Conservation (phyloP, 345 rosid species). For the Euphorbia lathyris region DNA sequence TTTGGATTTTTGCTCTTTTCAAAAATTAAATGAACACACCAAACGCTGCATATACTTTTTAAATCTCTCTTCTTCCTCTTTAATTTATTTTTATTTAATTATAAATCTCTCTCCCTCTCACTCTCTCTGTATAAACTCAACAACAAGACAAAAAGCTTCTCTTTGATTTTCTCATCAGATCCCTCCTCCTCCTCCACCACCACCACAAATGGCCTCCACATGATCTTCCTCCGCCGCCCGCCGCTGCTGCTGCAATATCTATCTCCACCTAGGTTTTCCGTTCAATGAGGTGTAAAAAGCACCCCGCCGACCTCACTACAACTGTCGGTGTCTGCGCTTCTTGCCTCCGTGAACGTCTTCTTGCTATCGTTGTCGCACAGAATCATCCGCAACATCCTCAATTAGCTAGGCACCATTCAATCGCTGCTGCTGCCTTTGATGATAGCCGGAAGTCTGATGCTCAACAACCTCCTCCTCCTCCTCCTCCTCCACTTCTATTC, state of each 20-base stretch:
- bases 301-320: conserved; percentile 60
- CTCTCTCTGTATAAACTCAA: neutral
- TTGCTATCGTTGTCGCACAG: conserved; percentile 47
- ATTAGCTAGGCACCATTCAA: neutral
- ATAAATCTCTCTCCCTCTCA: neutral
- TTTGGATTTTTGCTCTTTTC: neutral
- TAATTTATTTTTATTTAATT: neutral
- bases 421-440: neutral
- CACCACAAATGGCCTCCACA: conserved; percentile 1
- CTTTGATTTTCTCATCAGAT: conserved; percentile 30
- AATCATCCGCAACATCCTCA: conserved; percentile 29
- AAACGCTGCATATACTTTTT: neutral
- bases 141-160: conserved; percentile 20
- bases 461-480: conserved; percentile 38
- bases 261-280: neutral
- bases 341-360: conserved; percentile 82
- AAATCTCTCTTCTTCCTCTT: neutral
- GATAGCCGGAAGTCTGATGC: conserved; percentile 17
- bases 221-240: neutral
- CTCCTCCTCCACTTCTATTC: conserved; percentile 50
- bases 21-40: conserved; percentile 13
- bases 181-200: conserved; percentile 2
- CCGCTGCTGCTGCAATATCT: neutral
- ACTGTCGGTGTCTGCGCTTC: conserved; percentile 84
- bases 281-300: conserved; percentile 80